These are phyloP conservation scores for Claviceps sp. DNA, from an alignment of 2,329 filamentous ascomycete genomes.

Conservation along the genomic window DNA sequence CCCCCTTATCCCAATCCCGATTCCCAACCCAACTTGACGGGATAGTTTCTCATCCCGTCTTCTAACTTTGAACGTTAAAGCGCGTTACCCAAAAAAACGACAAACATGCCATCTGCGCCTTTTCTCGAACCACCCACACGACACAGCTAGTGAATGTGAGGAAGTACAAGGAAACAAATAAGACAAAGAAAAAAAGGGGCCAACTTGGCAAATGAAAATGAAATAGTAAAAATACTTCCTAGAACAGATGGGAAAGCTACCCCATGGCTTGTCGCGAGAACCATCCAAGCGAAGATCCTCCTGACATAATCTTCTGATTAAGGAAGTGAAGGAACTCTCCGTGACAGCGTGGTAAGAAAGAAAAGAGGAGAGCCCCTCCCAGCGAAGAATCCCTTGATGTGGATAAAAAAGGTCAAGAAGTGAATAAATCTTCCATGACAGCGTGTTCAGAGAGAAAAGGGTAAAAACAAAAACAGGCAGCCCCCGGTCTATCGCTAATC, in stretches of 20 bases:
- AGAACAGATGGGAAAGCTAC: no score
- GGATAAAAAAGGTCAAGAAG: background rate
- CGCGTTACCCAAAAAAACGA: background rate
- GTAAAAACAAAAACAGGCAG: no score
- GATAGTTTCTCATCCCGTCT: background rate
- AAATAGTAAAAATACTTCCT: no score
- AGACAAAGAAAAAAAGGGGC: background rate
- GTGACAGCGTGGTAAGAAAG: no score
- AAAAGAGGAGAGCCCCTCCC: no score
- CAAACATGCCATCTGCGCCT: background rate
- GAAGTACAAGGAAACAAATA: background rate
- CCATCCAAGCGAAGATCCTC: no score
- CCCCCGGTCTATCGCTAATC: background rate
- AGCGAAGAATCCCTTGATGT: background rate
- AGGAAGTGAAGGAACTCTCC: no score
- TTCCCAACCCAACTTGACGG: background rate
- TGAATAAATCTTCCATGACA: background rate
- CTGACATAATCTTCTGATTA: no score
- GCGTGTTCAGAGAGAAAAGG: no score
- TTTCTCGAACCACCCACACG: background rate
- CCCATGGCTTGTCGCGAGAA: no score
- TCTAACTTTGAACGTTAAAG: background rate
- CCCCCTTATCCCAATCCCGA: no score
- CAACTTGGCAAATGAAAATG: background rate
- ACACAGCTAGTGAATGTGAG: background rate